These are phyloP conservation scores for Solanum hybrid DNA, from an alignment of 305 asterid genomes.

Conservation along the genomic window DNA sequence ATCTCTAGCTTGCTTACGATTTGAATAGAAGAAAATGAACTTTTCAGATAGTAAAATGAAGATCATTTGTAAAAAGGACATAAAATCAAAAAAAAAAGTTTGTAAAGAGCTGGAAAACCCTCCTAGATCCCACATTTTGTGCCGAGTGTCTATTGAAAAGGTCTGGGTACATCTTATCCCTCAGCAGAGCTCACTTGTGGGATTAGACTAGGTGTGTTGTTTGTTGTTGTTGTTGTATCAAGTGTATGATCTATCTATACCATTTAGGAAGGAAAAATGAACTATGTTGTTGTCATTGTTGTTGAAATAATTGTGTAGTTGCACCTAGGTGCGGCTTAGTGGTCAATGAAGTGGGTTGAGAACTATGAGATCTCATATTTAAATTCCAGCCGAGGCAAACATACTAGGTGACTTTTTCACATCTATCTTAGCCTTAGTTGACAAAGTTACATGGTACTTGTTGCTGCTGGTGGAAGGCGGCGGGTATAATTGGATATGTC, in stretches of 20 bases:
- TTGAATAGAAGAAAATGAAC: not conserved
- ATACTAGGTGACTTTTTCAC: not conserved
- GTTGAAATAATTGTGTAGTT: not conserved
- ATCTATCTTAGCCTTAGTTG: not conserved
- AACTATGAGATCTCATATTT: not conserved
- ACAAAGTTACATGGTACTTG: not conserved
- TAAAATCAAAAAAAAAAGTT: not conserved
- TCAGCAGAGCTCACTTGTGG: not conserved
- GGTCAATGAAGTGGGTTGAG: not conserved
- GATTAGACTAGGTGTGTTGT: not conserved
- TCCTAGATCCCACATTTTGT: not conserved
- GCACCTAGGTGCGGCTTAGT: not conserved
- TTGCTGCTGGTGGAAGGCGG: not conserved
- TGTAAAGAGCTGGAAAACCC: not conserved
- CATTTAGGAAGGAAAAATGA: not conserved
- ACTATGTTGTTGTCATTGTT: not conserved
- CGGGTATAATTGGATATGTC: not conserved
- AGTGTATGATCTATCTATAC: not conserved
- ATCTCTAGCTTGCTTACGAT: not conserved
- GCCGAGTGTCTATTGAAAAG: not conserved
- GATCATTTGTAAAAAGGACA: not conserved
- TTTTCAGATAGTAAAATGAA: not conserved
- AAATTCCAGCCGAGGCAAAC: not conserved
- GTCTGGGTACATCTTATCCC: not conserved
- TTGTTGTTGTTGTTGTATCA: not conserved